phyloP scores from a whole-genome alignment of 352 stramenopile species.

The Pythium scleroteichum region DNA sequence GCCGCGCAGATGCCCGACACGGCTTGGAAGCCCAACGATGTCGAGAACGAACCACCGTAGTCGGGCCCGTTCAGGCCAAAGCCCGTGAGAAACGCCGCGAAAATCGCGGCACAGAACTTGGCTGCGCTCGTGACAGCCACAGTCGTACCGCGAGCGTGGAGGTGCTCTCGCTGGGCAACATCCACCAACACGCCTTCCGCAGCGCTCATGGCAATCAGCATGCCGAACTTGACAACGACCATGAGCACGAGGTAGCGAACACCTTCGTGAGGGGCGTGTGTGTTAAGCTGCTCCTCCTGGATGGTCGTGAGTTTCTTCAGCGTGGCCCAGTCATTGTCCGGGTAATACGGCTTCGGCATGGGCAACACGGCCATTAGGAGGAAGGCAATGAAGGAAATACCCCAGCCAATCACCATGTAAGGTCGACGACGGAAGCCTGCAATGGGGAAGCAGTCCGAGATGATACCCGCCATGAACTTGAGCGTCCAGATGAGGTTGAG shows the following conservation, averaged over 20 bases:
- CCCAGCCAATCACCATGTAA: constrained; percentile 79
- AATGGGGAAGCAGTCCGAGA: constrained; percentile 84
- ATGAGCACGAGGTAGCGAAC: constrained; percentile 38
- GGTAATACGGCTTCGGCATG: constrained; percentile 23
- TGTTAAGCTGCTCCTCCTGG: constrained; percentile 19
- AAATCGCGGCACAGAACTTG: constrained; percentile 14
- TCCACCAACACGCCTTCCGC: constrained; percentile 40
- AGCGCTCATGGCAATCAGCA: constrained; percentile 48
- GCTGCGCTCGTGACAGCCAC: constrained; percentile 23
- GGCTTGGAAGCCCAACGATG: constrained; percentile 13
- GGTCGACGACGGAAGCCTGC: constrained; percentile 72
- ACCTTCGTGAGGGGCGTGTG: constrained; percentile 18
- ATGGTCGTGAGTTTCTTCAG: not conserved
- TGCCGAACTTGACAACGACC: constrained; percentile 49
- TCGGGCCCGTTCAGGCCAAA: constrained; percentile 31
- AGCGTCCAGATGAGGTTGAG: constrained; percentile 52
- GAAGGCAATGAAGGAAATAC: constrained; percentile 12
- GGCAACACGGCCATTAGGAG: constrained; percentile 25
- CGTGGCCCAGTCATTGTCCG: constrained; percentile 3
- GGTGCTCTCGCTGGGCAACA: constrained; percentile 31
- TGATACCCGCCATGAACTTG: constrained; percentile 73
- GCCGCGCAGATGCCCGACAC: constrained; percentile 13
- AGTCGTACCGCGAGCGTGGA: constrained; percentile 21
- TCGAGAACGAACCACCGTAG: constrained; percentile 22
- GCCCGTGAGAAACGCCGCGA: constrained; percentile 19